Percentiles rank a stretch among this genome's conserved stretches.
Conservation (phyloP, 2,329 filamentous ascomycete genomes). For the Fonsecaea pedrosoi region DNA sequence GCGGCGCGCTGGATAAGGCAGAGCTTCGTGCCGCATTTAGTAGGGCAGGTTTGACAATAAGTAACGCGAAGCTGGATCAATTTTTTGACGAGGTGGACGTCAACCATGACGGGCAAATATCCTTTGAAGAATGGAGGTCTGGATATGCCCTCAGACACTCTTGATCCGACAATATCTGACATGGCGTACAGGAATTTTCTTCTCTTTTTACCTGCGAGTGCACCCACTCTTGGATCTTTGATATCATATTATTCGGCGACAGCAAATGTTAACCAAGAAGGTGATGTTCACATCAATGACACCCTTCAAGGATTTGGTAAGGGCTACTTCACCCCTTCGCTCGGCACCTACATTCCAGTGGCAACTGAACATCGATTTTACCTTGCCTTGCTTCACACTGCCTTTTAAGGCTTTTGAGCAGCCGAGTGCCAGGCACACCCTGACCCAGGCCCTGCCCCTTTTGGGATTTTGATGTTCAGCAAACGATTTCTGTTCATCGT, state of each 20-base stretch:
- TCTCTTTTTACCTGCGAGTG: slow-evolving; percentile 78
- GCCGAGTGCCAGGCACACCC: background rate
- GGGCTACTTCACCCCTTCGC: slow-evolving; percentile 16
- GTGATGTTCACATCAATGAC: slow-evolving; percentile 92
- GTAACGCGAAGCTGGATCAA: slow-evolving; percentile 75
- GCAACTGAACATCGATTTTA: slow-evolving; percentile 9
- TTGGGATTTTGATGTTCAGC: background rate
- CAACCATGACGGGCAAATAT: slow-evolving; percentile 86
- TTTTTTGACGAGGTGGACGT: slow-evolving; percentile 92
- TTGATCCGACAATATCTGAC: slow-evolving; percentile 25
- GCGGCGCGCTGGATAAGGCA: slow-evolving; percentile 84
- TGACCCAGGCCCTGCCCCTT: background rate
- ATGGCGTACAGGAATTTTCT: slow-evolving; percentile 80
- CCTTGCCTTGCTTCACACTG: slow-evolving; percentile 2
- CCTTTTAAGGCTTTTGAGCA: background rate
- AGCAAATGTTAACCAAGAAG: slow-evolving; percentile 88
- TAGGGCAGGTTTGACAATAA: slow-evolving; percentile 77
- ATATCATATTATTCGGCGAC: slow-evolving; percentile 91
- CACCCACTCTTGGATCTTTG: slow-evolving; percentile 77
- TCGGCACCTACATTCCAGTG: slow-evolving; percentile 5
- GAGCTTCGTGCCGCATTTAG: slow-evolving; percentile 82
- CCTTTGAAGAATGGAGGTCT: slow-evolving; percentile 96
- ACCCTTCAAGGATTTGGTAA: slow-evolving; percentile 93
- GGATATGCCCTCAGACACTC: slow-evolving; percentile 45
- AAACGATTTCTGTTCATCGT: slow-evolving; percentile 15